Base-by-base conservation (phyloP, 257 asterid genomes). In the Forsythia suspensa region DNA sequence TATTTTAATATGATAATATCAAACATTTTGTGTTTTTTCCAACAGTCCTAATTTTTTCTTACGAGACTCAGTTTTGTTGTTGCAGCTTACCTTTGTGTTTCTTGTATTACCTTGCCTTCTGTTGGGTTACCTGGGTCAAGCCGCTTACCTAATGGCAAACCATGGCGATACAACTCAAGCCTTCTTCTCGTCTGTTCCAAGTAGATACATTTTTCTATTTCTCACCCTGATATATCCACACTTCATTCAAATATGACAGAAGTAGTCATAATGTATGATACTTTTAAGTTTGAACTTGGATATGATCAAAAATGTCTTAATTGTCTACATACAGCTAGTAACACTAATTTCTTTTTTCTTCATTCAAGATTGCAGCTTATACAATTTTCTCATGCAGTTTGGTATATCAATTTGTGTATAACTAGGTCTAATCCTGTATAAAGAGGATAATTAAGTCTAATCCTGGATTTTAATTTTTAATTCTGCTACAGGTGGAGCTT, bases 101-200 rank as follows among this genome's bases (percentile, higher is more conserved):
- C 92, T 94, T 77, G 98, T 96, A 77, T 87, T 94, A 76, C 98
- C 98, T 71, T 94, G 97, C 91, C 97, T 96, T 87, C 85, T 96
- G 48, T 75, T 96, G 97, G 98, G 98, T 71, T 96, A 96, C 89
- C 89, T 92, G 85, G 99, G 99, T 81, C 99, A 96, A 90, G 99
- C 98, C 44, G 98, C 99, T 65, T 96, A 91, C 85, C 97, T 96
- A 76, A 88, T 94, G 98, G 94, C 87, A 87, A 89, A 96, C 84
- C 97, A 92, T 34, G 94, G 91, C 21, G 95, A 96, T 87, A 92
- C 98, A 67, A 90, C 97, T 65, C 97, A 96, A 83, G 97, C 98
- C 78, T 96, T 96, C 90, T 96, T 94, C 85, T 81, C 97, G 74
- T 91, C 98, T 80, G 89, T 94, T 75, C 99, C 99, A 85, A 90